phyloP scores from a whole-genome alignment of 2,329 filamentous ascomycete species.

The Tricladium varicosporioides region DNA sequence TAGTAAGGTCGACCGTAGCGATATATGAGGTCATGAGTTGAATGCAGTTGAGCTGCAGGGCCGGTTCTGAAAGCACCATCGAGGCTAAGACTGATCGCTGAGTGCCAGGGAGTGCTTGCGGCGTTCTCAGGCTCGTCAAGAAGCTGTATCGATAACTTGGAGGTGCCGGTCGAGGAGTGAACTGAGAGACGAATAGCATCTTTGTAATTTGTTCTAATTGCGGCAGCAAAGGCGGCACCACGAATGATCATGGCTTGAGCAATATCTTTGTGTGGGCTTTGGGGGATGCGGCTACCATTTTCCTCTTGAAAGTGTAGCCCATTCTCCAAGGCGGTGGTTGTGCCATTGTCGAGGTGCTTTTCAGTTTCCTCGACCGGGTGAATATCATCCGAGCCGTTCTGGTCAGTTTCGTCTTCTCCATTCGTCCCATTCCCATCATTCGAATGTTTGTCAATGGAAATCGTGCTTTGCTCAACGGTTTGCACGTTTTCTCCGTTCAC shows the following conservation, averaged over 20 bases:
- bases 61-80: background rate
- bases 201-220: background rate
- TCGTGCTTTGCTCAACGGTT: no score
- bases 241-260: background rate
- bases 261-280: background rate
- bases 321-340: no score
- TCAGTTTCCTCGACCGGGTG: no score
- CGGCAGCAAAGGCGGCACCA: background rate
- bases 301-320: no score
- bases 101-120: background rate
- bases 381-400: no score
- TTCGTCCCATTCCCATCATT: no score
- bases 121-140: background rate
- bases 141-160: conserved; percentile 32
- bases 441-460: no score
- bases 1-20: background rate
- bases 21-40: conserved; percentile 3
- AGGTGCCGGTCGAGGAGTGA: conserved; percentile 38
- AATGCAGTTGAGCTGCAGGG: background rate
- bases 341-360: no score
- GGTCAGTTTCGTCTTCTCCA: no score
- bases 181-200: background rate
- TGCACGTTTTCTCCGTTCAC: no score
- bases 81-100: background rate
- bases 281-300: no score